These are phyloP conservation scores for Gypsophila paniculata DNA, from an alignment of 179 eudicot species.

Conservation along the genomic window DNA sequence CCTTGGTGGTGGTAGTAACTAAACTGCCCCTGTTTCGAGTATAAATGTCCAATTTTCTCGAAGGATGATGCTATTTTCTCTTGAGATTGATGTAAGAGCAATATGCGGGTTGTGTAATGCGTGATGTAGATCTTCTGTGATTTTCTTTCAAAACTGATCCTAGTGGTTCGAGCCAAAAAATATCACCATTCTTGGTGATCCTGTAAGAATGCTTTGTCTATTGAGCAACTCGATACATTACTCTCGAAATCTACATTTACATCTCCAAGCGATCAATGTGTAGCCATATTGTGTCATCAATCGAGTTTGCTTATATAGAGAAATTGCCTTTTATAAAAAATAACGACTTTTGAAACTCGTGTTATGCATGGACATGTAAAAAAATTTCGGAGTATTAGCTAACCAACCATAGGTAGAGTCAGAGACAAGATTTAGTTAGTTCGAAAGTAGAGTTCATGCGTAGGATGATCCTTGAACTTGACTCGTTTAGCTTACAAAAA, in stretches of 20 bases:
- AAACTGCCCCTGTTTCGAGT: slow-evolving; percentile 11
- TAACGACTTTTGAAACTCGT: no score
- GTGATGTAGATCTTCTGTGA: slow-evolving; percentile 29
- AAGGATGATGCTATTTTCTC: slow-evolving; percentile 24
- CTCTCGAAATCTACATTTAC: background rate
- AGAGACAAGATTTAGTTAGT: no score
- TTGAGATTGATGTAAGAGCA: slow-evolving; percentile 19
- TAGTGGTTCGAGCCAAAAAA: slow-evolving; percentile 19
- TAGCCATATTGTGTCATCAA: background rate
- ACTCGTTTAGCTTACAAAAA: no score
- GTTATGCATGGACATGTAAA: no score
- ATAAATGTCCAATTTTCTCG: slow-evolving; percentile 22
- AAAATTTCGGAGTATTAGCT: no score
- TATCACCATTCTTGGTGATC: background rate
- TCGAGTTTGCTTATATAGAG: background rate
- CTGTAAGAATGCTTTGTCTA: slow-evolving; percentile 15
- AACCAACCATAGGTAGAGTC: no score
- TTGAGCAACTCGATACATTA: background rate
- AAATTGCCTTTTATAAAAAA: background rate
- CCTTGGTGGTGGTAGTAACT: slow-evolving; percentile 47
- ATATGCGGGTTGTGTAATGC: slow-evolving; percentile 31
- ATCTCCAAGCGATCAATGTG: background rate
- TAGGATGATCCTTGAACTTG: no score
- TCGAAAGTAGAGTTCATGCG: no score
- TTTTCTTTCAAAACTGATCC: slow-evolving; percentile 18